Evolutionary conservation across 2,329 filamentous ascomycete genomes (phyloP).

Genomic region (Diaporthe citriasiana): DNA sequence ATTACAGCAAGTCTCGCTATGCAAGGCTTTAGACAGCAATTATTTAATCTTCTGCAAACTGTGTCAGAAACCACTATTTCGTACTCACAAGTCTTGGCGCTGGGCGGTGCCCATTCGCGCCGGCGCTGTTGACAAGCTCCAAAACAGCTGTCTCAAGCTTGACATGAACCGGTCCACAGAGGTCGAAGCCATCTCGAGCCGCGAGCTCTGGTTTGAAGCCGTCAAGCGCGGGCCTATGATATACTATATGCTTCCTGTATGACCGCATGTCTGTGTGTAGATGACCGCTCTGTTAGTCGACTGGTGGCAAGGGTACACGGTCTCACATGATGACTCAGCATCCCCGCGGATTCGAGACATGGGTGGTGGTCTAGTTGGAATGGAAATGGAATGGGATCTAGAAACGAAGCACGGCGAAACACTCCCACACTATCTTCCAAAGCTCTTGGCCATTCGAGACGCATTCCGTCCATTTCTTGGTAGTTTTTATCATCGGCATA

Average conservation of each 20-base stretch:
- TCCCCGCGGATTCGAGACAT: conserved; percentile 25
- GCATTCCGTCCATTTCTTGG: conserved; percentile 19
- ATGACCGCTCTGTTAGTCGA: neutral
- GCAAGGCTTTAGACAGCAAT: no score
- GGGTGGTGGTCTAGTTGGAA: conserved; percentile 12
- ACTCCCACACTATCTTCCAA: neutral
- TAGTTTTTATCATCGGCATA: neutral
- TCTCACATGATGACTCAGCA: conserved; percentile 15
- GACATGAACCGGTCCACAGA: no score
- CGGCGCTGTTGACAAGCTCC: no score
- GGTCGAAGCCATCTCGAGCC: no score
- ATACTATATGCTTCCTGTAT: neutral
- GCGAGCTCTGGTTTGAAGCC: no score
- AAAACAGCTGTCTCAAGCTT: no score
- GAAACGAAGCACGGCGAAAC: neutral
- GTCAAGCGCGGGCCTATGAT: neutral
- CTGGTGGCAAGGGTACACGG: conserved; percentile 5
- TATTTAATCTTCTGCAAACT: no score
- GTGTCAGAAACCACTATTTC: no score
- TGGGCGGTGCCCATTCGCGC: no score
- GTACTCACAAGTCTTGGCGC: no score
- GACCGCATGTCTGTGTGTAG: neutral
- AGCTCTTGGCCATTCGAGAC: conserved; percentile 23
- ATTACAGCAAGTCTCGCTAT: no score
- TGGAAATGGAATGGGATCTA: conserved; percentile 20